phyloP scores from a whole-genome alignment of 192 early-diverging fungal species.

The Linnemannia schmuckeri region DNA sequence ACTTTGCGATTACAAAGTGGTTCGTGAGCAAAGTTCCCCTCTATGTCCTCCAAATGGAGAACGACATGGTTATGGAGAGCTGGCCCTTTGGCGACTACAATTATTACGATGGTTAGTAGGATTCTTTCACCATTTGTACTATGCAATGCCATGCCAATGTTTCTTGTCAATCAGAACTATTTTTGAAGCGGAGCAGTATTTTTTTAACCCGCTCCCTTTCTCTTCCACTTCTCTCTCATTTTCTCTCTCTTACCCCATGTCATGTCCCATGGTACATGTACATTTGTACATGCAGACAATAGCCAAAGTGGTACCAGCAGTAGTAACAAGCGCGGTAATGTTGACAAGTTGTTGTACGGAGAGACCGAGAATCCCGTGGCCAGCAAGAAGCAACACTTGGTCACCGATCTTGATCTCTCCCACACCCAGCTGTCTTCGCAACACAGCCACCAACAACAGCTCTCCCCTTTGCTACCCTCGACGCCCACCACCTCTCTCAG shows the following conservation, averaged over 20 bases:
- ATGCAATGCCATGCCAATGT: not conserved
- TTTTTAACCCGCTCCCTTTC: not conserved
- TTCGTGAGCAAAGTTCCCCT: constrained; percentile 59
- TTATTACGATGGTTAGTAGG: constrained; percentile 52
- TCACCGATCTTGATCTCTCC: constrained; percentile 38
- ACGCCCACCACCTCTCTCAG: constrained; percentile 28
- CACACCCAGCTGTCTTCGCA: constrained; percentile 17
- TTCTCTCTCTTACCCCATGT: not conserved
- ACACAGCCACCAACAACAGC: constrained; percentile 6
- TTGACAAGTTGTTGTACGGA: constrained; percentile 25
- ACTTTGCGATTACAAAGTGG: constrained; percentile 59
- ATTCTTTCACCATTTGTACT: not conserved
- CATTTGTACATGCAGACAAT: constrained; percentile 7
- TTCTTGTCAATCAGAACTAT: not conserved
- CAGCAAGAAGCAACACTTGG: constrained; percentile 37
- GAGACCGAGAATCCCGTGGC: constrained; percentile 13
- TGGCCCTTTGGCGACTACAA: constrained; percentile 60
- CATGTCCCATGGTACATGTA: not conserved
- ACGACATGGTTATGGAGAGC: constrained; percentile 59
- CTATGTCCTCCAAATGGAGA: constrained; percentile 59
- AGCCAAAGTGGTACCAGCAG: constrained; percentile 6
- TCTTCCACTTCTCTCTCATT: not conserved
- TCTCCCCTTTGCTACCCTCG: constrained; percentile 24
- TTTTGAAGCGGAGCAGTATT: not conserved
- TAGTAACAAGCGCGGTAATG: constrained; percentile 39